A percentile compares a stretch with the other conserved stretches of the same genome.
Evolutionary conservation across 208 protist species (phyloP).

Genomic region (Crithidia acanthocephali): DNA sequence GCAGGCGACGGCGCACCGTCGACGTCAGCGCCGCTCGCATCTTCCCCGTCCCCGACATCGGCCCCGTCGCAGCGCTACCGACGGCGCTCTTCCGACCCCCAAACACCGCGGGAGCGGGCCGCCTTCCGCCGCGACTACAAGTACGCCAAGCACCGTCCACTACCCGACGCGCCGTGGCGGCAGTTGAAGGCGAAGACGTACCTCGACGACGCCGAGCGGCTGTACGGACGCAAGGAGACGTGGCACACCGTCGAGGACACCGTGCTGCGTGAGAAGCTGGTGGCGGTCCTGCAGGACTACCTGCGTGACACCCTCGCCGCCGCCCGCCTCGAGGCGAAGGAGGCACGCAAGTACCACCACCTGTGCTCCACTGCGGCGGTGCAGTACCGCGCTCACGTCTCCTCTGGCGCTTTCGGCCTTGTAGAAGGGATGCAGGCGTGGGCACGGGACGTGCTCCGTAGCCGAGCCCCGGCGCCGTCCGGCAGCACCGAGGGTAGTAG

Average conservation of each 20-base stretch:
- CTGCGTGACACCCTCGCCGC: constrained; percentile 72
- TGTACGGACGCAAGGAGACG: constrained; percentile 87
- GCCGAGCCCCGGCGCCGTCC: not conserved
- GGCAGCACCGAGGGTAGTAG: not conserved
- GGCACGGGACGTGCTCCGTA: constrained; percentile 33
- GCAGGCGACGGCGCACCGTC: not conserved
- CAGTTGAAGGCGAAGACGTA: constrained; percentile 76
- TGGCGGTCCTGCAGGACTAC: constrained; percentile 82
- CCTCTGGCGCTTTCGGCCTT: constrained; percentile 52
- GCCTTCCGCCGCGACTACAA: constrained; percentile 84
- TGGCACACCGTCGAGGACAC: constrained; percentile 71
- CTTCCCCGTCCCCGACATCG: not conserved
- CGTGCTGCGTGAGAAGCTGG: constrained; percentile 73
- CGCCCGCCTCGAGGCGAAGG: constrained; percentile 58
- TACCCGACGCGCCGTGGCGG: constrained; percentile 78
- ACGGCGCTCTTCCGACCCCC: constrained; percentile 75
- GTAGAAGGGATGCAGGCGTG: constrained; percentile 52
- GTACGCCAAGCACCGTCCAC: constrained; percentile 70
- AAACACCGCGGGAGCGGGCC: constrained; percentile 66
- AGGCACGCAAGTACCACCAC: constrained; percentile 69
- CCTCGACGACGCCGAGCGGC: constrained; percentile 89
- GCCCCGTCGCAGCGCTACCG: constrained; percentile 40
- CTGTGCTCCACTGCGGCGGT: constrained; percentile 56
- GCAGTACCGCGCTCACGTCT: constrained; percentile 71
- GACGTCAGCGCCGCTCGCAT: not conserved